A percentile compares a stretch with the other conserved stretches of the same genome.
These are phyloP conservation scores for Ceratobasidium sp. DNA, from an alignment of 1,284 basidiomycete species.

Conservation along the genomic window DNA sequence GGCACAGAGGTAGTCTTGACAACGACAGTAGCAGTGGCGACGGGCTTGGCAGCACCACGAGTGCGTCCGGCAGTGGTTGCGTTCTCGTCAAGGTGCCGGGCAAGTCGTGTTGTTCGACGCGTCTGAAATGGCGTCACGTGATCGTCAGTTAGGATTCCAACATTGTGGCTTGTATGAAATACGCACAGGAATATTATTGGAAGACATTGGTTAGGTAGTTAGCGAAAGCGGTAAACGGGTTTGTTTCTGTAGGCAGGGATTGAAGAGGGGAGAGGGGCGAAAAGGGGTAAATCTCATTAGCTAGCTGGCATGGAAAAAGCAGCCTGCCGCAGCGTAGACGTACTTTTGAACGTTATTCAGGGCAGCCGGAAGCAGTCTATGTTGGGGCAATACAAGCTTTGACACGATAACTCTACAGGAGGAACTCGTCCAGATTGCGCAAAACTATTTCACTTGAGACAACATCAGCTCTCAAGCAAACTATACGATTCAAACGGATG, in stretches of 20 bases:
- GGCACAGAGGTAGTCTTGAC: conserved; percentile 26
- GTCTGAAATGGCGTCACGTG: conserved; percentile 40
- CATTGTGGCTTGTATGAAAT: conserved; percentile 21
- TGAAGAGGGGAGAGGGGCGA: neutral
- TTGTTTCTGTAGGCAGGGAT: conserved; percentile 19
- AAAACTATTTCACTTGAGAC: conserved; percentile 27
- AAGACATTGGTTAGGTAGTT: conserved; percentile 17
- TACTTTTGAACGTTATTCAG: conserved; percentile 30
- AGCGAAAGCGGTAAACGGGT: conserved; percentile 3
- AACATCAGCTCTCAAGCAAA: conserved; percentile 22
- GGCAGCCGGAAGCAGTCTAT: neutral
- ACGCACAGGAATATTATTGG: conserved; percentile 35
- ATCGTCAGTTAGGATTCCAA: conserved; percentile 48
- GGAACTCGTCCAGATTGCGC: conserved; percentile 23
- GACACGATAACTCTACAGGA: conserved; percentile 12
- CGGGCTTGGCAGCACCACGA: conserved; percentile 37
- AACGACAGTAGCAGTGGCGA: conserved; percentile 25
- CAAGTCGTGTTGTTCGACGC: conserved; percentile 47
- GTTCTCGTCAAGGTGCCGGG: conserved; percentile 48
- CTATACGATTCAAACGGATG: neutral
- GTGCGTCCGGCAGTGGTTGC: conserved; percentile 42
- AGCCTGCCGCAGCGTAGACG: neutral
- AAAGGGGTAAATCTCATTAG: conserved; percentile 21
- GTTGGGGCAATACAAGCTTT: conserved; percentile 19
- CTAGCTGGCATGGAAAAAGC: neutral